Evolutionary conservation across 768 basidiomycete genomes (phyloP).

Genomic region (Dentipellis sp.): DNA sequence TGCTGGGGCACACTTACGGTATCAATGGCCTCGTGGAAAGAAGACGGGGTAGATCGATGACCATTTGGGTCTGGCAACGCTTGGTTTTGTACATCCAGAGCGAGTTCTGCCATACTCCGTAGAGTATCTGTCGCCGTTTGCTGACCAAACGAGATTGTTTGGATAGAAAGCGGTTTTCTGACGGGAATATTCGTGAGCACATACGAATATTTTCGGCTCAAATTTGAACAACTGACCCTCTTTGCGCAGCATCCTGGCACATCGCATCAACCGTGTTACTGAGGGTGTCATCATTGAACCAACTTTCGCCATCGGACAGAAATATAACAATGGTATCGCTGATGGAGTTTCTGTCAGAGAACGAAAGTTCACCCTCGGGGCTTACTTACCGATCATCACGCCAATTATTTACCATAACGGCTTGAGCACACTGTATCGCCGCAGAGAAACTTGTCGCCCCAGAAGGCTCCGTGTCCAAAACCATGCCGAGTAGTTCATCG

Average conservation of each 20-base stretch:
- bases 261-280: no score
- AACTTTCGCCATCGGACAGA: conserved; percentile 41
- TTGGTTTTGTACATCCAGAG: conserved; percentile 34
- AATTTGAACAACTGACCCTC: no score
- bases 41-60: conserved; percentile 25
- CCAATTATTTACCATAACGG: conserved; percentile 37
- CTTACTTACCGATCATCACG: conserved; percentile 32
- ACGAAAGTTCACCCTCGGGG: background rate
- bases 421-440: conserved; percentile 30
- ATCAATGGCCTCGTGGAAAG: conserved; percentile 44
- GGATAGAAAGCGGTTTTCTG: conserved; percentile 49
- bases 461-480: conserved; percentile 24
- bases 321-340: conserved; percentile 47
- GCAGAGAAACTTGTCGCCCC: conserved; percentile 35
- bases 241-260: no score
- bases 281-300: conserved; percentile 23
- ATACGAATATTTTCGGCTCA: no score
- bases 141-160: conserved; percentile 48
- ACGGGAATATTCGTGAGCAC: no score
- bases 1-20: conserved; percentile 27
- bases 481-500: conserved; percentile 29
- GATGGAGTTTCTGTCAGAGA: conserved; percentile 3
- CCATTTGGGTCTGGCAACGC: conserved; percentile 31
- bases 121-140: conserved; percentile 20
- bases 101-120: conserved; percentile 44